phyloP scores from a whole-genome alignment of 345 rosid species.

The Excoecaria agallocha region DNA sequence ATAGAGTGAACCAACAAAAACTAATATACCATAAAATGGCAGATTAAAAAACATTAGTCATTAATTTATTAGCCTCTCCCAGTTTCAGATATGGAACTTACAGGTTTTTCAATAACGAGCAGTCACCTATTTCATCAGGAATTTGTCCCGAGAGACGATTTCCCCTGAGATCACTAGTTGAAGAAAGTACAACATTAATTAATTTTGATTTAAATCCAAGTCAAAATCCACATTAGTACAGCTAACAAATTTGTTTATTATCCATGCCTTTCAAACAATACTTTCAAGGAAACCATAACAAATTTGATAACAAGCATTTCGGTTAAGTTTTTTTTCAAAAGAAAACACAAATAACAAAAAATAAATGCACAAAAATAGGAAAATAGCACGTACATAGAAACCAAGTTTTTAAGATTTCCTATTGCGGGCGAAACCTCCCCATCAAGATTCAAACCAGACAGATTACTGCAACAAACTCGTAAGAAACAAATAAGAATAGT shows the following conservation, averaged over 20 bases:
- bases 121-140: conserved; percentile 96
- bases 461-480: conserved; percentile 50
- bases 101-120: conserved; percentile 70
- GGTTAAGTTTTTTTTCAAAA: not conserved
- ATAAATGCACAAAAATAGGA: not conserved
- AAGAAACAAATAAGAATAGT: conserved; percentile 7
- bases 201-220: not conserved
- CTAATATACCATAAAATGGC: not conserved
- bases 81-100: conserved; percentile 35
- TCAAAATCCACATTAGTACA: not conserved
- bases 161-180: conserved; percentile 64
- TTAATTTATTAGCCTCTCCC: too few species aligned
- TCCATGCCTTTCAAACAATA: not conserved
- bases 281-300: not conserved
- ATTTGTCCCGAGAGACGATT: conserved; percentile 88
- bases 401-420: conserved; percentile 74
- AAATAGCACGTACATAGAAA: conserved; percentile 66
- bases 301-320: not conserved
- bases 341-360: not conserved
- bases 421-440: conserved; percentile 89
- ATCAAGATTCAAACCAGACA: conserved; percentile 84
- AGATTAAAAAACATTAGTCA: not conserved
- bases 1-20: not conserved
- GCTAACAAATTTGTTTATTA: not conserved
- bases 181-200: conserved; percentile 8